Conservation (phyloP, 2,329 filamentous ascomycete species). For the Fusarium agapanthi region DNA sequence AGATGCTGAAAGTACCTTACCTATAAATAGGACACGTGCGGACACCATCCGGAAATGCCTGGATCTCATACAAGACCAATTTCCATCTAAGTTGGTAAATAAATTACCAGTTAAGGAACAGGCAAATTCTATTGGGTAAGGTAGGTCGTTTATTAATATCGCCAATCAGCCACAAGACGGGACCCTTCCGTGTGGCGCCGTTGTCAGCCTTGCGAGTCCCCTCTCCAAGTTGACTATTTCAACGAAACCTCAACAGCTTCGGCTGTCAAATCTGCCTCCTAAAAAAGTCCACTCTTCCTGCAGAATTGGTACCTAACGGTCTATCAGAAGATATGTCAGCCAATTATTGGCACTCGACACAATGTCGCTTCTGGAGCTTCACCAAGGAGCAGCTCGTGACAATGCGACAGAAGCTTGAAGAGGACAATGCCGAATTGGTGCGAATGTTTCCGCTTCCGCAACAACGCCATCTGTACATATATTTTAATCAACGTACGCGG, state of each 20-base stretch:
- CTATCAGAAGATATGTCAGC: constrained; percentile 73
- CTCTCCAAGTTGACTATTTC: neutral
- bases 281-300: neutral
- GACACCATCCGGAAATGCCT: neutral
- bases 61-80: neutral
- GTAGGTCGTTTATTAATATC: constrained; percentile 3
- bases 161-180: constrained; percentile 30
- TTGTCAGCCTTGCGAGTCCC: constrained; percentile 24
- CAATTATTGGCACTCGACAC: constrained; percentile 96
- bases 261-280: neutral
- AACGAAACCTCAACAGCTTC: constrained; percentile 10
- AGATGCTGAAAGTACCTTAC: neutral
- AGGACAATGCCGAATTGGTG: constrained; percentile 77
- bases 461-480: constrained; percentile 84
- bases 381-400: constrained; percentile 80
- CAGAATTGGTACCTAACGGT: constrained; percentile 10
- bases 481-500: constrained; percentile 83
- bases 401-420: constrained; percentile 79
- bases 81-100: neutral
- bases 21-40: neutral
- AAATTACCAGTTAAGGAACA: neutral
- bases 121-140: neutral
- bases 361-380: constrained; percentile 90
- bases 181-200: constrained; percentile 14
- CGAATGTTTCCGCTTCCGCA: constrained; percentile 86